phyloP scores from a whole-genome alignment of 2,329 filamentous ascomycete species.

The Acrocalymma vagum region DNA sequence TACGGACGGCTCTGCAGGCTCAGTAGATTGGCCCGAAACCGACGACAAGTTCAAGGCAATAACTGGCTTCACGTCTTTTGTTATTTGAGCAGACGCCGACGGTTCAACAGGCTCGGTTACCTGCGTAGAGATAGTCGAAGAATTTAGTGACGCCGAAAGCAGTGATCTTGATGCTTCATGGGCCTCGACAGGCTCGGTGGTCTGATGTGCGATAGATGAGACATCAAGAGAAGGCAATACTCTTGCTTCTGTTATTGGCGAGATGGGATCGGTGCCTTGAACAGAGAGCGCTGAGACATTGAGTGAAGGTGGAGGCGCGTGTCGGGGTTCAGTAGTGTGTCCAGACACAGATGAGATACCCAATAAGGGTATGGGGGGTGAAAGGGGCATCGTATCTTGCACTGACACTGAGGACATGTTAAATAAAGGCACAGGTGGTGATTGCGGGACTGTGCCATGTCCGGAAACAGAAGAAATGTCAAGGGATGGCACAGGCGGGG shows the following conservation, averaged over 20 bases:
- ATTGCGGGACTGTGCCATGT: constrained; percentile 27
- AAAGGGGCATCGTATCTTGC: constrained; percentile 35
- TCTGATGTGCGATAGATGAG: constrained; percentile 37
- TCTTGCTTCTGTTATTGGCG: constrained; percentile 38
- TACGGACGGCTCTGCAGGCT: constrained; percentile 19
- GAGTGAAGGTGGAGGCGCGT: constrained; percentile 11
- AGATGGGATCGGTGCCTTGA: constrained; percentile 34
- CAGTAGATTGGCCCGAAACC: constrained; percentile 21
- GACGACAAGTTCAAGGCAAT: constrained; percentile 20
- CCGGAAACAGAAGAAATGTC: constrained; percentile 22
- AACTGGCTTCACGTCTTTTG: constrained; percentile 4
- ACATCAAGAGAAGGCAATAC: constrained; percentile 32
- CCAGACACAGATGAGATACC: constrained; percentile 22
- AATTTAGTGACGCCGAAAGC: constrained; percentile 26
- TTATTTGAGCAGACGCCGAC: constrained; percentile 1
- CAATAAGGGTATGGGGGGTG: constrained; percentile 20
- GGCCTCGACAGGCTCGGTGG: constrained; percentile 35
- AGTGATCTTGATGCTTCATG: constrained; percentile 23
- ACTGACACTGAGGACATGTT: constrained; percentile 30
- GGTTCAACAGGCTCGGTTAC: constrained; percentile 29
- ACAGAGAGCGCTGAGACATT: constrained; percentile 21
- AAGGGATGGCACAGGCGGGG: constrained; percentile 23
- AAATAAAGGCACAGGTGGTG: constrained; percentile 20
- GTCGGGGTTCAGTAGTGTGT: constrained; percentile 22
- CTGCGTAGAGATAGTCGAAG: constrained; percentile 39